Percentiles rank a stretch among this genome's conserved stretches.
phyloP scores from a whole-genome alignment of 768 basidiomycete genomes.

The Leucogyrophana mollusca region DNA sequence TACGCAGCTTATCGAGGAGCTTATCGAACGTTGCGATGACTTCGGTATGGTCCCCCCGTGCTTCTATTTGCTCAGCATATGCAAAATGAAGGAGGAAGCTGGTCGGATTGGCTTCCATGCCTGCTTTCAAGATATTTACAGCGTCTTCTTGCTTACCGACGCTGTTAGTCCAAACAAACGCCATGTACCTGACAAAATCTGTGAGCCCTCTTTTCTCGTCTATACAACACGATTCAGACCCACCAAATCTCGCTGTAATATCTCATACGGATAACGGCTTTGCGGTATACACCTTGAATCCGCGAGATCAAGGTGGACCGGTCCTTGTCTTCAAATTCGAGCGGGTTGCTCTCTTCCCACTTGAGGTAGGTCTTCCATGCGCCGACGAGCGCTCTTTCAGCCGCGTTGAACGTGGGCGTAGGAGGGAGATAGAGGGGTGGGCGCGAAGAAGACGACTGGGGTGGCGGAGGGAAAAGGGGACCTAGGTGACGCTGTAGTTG shows the following conservation, averaged over 20 bases:
- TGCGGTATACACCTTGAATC: slow-evolving; percentile 80
- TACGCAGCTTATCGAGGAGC: slow-evolving; percentile 65
- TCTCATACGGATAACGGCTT: slow-evolving; percentile 88
- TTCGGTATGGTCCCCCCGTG: slow-evolving; percentile 59
- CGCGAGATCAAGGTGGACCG: slow-evolving; percentile 61
- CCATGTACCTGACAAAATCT: slow-evolving; percentile 71
- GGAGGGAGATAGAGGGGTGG: slow-evolving; percentile 61
- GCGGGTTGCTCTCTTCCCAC: slow-evolving; percentile 93
- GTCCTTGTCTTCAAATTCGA: slow-evolving; percentile 89
- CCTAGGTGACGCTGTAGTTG: slow-evolving; percentile 73
- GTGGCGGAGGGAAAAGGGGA: slow-evolving; percentile 54
- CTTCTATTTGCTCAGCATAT: slow-evolving; percentile 72
- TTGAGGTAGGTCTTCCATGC: slow-evolving; percentile 92
- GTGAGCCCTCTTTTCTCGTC: neutral
- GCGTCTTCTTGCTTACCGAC: slow-evolving; percentile 83
- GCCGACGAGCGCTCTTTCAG: slow-evolving; percentile 74
- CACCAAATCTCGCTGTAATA: slow-evolving; percentile 96
- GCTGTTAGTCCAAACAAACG: slow-evolving; percentile 76
- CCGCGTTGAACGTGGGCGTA: slow-evolving; percentile 67
- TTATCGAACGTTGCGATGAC: slow-evolving; percentile 72
- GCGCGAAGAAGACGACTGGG: slow-evolving; percentile 39
- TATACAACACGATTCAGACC: slow-evolving; percentile 11
- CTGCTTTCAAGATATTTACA: slow-evolving; percentile 72
- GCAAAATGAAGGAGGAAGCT: slow-evolving; percentile 93
- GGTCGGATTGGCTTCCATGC: slow-evolving; percentile 83